Base-by-base conservation (phyloP, 2,329 filamentous ascomycete genomes). In the Penicillium freii region DNA sequence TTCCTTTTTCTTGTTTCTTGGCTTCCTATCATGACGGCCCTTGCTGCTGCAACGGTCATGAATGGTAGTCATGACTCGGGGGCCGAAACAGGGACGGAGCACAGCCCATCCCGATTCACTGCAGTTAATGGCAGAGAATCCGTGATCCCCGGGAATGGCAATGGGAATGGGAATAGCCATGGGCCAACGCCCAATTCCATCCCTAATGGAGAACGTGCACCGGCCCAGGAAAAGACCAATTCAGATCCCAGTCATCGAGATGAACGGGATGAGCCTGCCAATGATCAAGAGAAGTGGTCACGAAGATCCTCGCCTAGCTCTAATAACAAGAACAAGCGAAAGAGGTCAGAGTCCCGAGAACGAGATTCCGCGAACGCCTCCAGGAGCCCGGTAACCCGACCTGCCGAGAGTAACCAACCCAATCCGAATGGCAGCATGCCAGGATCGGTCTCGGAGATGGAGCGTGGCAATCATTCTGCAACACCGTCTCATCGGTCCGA, bases 291-390 rank as follows among this genome's bases (percentile, higher is more conserved):
- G 13, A 63, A 67, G 49, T 57, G 51, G 29, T 67, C 68, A 19
- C 69, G 62, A 40, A 65, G 58, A 33, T 71, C 70, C 1, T 63
- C 66, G 2, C 69, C 71, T n/a, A 59, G 62, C 56, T 61, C 43
- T 45, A 62, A 62, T 56, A 65, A 64, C 62, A 88, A 87, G 74
- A 84, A 86, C 67, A 82, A 82, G 63, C 73, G 81, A 57, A 93
- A 91, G 73, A 84, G 89, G 59, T 91, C 89, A 7, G 77, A 80
- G 45, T 90, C 88, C 6, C 72, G 78, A 38, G 87, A 87, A 55
- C 73, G 64, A 69, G 60, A 57, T 63, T 60, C 62, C 50, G 69
- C 75, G 54, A 73, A 66, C 34, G 59, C 64, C 51, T 68, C 71
- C 48, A 69, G 58, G 66, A 77, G 65, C 68, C 77, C 76, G 61